Percentiles rank a stretch among this genome's conserved stretches.
phyloP scores from a whole-genome alignment of 352 stramenopile species.

The Phytophthora pluvialis region DNA sequence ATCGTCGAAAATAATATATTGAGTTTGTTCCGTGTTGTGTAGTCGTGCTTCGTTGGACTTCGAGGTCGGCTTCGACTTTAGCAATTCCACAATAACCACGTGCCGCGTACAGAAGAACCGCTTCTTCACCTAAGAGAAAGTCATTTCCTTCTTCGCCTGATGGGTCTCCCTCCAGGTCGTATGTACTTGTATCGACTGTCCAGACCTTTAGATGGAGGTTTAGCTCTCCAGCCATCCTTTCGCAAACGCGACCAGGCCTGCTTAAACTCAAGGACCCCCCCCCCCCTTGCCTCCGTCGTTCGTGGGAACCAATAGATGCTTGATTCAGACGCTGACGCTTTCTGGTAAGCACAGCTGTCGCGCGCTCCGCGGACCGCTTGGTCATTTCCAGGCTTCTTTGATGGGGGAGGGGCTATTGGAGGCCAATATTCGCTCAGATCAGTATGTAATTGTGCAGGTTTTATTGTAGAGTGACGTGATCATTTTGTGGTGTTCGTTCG shows the following conservation, averaged over 20 bases:
- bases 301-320: no score
- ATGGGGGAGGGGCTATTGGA: not conserved
- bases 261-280: not conserved
- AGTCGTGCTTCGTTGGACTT: no score
- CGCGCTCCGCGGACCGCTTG: no score
- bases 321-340: no score
- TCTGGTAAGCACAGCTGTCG: no score
- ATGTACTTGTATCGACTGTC: not conserved
- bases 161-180: not conserved
- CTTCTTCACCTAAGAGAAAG: not conserved
- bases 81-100: no score
- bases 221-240: not conserved
- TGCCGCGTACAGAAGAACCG: not conserved
- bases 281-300: not conserved
- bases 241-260: not conserved
- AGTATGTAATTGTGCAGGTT: not conserved
- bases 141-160: not conserved
- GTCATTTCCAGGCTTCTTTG: not conserved
- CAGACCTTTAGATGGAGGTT: not conserved
- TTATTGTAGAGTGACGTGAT: no score
- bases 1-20: no score
- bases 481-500: no score
- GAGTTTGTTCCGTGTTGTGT: not conserved
- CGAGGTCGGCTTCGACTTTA: no score
- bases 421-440: not conserved